Evolutionary conservation across 805 yeast species (phyloP), one percentile per base, ranked within the genome.

Genomic region (Kuraishia cidri): DNA sequence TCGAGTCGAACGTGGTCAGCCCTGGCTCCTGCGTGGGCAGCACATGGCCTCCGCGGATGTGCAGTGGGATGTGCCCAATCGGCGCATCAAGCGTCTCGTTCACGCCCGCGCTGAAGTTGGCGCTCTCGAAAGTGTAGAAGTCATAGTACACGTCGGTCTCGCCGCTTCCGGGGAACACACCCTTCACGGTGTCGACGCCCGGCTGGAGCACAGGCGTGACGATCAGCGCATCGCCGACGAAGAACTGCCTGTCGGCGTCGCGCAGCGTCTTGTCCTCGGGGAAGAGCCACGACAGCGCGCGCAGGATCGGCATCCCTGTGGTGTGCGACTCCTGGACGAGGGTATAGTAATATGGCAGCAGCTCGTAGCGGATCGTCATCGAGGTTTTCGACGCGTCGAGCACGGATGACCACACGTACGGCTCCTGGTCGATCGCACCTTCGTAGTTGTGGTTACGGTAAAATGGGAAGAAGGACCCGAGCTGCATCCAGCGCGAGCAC

Each of bases 401-500:
- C 16, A 54, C 59, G 8, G 44, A 34, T 10, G 38, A 39, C 60
- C 60, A 55, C 12, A 42, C 42, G 32, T 52, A 54, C 12, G 57
- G 58, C 40, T 54, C 60, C 37, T 55, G 60, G 10, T 45, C 26
- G 15, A 34, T 41, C 10, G 48, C 47, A 8, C 49, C 52, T n/a
- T 41, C 30, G 6, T 37, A 39, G 32, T 55, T 54, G 37, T 54
- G 60, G 38, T 54, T 54, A 33, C 60, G 40, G 42, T 47, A 54
- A 46, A 54, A 54, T 30, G 56, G 56, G 47, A 54, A 54, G 42
- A 54, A 54, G 2, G 58, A 53, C n/a, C 47, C 50, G 35, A 54
- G 40, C 29, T 53, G 59, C 48, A 50, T 46, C 59, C 58, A 55
- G 33, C 59, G 41, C 14, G 49, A 41, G 31, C 58, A 52, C 32